Base-by-base conservation (phyloP, 73 alveolate species). In the Durusdinium trenchii region DNA sequence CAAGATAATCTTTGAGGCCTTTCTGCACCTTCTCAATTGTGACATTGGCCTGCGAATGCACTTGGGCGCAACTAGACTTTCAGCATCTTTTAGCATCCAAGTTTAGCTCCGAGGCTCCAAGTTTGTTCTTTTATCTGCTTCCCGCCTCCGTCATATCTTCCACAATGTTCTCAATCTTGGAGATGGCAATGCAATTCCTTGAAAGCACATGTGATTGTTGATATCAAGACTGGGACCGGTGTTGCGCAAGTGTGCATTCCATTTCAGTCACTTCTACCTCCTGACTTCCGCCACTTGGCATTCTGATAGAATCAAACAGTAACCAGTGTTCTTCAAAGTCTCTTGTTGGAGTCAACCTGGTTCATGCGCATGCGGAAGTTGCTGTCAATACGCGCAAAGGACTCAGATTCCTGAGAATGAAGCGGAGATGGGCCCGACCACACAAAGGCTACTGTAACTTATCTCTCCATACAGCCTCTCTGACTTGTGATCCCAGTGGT, bases 1-100 rank as follows among this genome's bases (percentile, higher is more conserved):
- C 99, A 47, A 99, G 99, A 99, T 99, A 99, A 96, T 99, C 99
- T 98, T 99, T 99, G 99, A 99, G 99, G 79, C 99, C 99, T 86
- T 99, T 99, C 94, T 99, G 99, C 86, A 99, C 99, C 84, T 99
- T 94, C 99, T 99, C 99, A 52, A 99, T 99, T 78, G 99, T 99
- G 62, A 96, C 95, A 85, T 99, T 95, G 81, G 99, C 99, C 99
- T 99, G 69, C 12, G 32, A 57, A 57, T 57, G 12, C 23, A 20
- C n/a, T n/a, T n/a, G n/a, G n/a, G n/a, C n/a, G n/a, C n/a, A n/a
- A n/a, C n/a, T n/a, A n/a, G n/a, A n/a, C n/a, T n/a, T n/a, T n/a
- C n/a, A n/a, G n/a, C n/a, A n/a, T n/a, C n/a, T n/a, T n/a, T n/a
- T n/a, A n/a, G n/a, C n/a, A n/a, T n/a, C n/a, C n/a, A n/a, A n/a